Conservation (phyloP, 352 stramenopile genomes). For the Phytophthora sojae region DNA sequence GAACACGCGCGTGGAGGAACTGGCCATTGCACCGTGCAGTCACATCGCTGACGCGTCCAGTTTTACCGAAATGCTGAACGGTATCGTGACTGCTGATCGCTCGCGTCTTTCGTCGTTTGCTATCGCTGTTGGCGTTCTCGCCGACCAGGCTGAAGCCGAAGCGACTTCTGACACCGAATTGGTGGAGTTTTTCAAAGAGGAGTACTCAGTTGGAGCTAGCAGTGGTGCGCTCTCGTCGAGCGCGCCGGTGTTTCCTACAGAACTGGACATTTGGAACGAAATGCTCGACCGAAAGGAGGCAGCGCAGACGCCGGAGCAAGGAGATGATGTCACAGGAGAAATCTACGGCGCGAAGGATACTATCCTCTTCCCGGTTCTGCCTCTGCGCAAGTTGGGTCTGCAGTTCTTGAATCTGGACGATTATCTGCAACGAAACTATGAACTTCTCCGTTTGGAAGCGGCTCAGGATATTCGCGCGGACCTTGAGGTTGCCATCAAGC, state of each 20-base stretch:
- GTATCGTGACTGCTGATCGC: slow-evolving; percentile 45
- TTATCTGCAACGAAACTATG: slow-evolving; percentile 94
- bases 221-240: slow-evolving; percentile 29
- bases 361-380: slow-evolving; percentile 65
- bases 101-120: slow-evolving; percentile 44
- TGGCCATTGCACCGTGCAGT: slow-evolving; percentile 67
- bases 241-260: slow-evolving; percentile 74
- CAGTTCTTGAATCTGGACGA: slow-evolving; percentile 96
- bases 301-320: neutral
- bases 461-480: slow-evolving; percentile 87
- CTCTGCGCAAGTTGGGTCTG: slow-evolving; percentile 95
- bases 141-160: slow-evolving; percentile 42
- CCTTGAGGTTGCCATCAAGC: slow-evolving; percentile 88
- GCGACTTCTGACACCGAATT: slow-evolving; percentile 48
- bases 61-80: slow-evolving; percentile 54
- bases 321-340: neutral
- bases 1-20: slow-evolving; percentile 57
- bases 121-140: slow-evolving; percentile 58
- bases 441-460: slow-evolving; percentile 91
- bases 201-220: slow-evolving; percentile 47
- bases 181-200: slow-evolving; percentile 63
- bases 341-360: slow-evolving; percentile 53
- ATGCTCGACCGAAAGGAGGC: slow-evolving; percentile 42
- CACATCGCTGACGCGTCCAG: slow-evolving; percentile 51
- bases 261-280: slow-evolving; percentile 90